Percentiles rank a stretch among this genome's conserved stretches.
phyloP scores from a whole-genome alignment of 106 monocot species.

The Posidonia australis region DNA sequence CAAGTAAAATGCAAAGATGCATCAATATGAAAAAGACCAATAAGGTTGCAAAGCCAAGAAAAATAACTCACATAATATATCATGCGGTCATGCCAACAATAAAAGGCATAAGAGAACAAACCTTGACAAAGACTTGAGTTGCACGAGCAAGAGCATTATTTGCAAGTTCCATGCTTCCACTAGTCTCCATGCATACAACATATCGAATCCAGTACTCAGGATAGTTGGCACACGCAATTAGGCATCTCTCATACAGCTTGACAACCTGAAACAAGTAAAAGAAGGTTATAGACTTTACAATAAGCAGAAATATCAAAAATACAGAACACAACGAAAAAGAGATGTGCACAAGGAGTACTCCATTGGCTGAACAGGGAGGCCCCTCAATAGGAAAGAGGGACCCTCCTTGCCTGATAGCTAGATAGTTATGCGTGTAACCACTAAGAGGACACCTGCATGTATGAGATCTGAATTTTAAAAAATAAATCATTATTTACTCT shows the following conservation, averaged over 20 bases:
- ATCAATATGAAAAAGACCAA: neutral
- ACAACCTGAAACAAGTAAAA: conserved; percentile 63
- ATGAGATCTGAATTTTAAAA: conserved; percentile 92
- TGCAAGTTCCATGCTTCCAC: conserved; percentile 92
- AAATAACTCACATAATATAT: too few relatives aligned
- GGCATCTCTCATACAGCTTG: conserved; percentile 91
- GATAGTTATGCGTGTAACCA: conserved; percentile 92
- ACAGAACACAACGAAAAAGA: conserved; percentile 35
- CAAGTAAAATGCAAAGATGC: neutral
- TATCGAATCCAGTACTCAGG: conserved; percentile 95
- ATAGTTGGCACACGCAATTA: conserved; percentile 98
- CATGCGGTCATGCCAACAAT: too few relatives aligned
- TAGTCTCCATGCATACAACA: conserved; percentile 79
- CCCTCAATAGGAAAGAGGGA: conserved; percentile 78
- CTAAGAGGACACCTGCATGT: conserved; percentile 98
- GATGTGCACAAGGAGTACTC: conserved; percentile 85
- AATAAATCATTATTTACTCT: conserved; percentile 26
- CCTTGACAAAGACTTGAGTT: conserved; percentile 99
- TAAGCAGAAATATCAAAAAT: conserved; percentile 9
- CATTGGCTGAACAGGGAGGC: conserved; percentile 77
- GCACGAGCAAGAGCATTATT: conserved; percentile 94
- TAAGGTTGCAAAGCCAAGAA: neutral
- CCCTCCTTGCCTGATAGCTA: conserved; percentile 68
- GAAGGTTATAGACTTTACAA: conserved; percentile 16
- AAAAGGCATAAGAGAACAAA: conserved; percentile 9